Conservation (phyloP, 768 basidiomycete species). For the Xanthoconium purpureum region DNA sequence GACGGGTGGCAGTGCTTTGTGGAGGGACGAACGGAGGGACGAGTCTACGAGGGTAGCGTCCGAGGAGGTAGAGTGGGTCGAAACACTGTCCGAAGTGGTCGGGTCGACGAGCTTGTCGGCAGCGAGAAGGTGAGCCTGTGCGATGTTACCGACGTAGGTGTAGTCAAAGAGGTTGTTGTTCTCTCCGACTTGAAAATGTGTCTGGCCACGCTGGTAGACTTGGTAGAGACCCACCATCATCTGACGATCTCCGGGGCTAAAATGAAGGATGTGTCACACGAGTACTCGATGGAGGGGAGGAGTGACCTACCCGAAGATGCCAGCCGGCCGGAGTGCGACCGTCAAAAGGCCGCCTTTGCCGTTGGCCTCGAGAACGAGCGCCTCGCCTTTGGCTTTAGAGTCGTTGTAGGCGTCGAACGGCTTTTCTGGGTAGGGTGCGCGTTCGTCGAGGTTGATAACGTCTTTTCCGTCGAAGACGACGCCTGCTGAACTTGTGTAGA, state of each 20-base stretch:
- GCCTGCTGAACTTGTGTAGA: constrained; percentile 92
- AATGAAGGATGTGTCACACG: background rate
- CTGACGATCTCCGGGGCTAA: constrained; percentile 89
- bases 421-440: constrained; percentile 66
- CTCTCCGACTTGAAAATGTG: constrained; percentile 89
- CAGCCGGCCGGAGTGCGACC: constrained; percentile 86
- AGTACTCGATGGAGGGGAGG: background rate
- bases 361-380: constrained; percentile 80
- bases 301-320: constrained; percentile 84
- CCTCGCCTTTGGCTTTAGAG: constrained; percentile 88
- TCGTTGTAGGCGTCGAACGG: constrained; percentile 91
- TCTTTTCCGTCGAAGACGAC: constrained; percentile 84
- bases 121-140: constrained; percentile 89
- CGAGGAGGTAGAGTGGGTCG: constrained; percentile 8
- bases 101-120: constrained; percentile 73
- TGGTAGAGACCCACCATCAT: constrained; percentile 74
- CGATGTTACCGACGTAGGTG: constrained; percentile 96
- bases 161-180: constrained; percentile 94
- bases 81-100: constrained; percentile 35
- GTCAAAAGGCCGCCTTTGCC: constrained; percentile 81
- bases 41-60: constrained; percentile 41
- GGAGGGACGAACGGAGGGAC: constrained; percentile 41
- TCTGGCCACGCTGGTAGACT: constrained; percentile 78
- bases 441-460: constrained; percentile 85
- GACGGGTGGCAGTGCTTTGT: constrained; percentile 57